These are phyloP conservation scores for Globisporangium cederbergense DNA, from an alignment of 352 stramenopile genomes.

Conservation along the genomic window DNA sequence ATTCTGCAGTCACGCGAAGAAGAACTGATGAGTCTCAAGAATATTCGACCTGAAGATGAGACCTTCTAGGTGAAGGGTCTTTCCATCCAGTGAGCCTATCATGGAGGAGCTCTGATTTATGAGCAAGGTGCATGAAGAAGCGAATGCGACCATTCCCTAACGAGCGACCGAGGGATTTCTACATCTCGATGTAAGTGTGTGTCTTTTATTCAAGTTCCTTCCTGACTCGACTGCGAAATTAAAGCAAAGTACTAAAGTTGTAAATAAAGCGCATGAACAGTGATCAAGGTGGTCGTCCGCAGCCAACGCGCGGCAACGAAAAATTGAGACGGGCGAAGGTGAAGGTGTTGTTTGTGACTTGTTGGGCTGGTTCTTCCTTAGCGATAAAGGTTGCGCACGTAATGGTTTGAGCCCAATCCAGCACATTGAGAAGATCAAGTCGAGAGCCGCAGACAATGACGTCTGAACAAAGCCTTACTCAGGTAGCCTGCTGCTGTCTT, in stretches of 20 bases:
- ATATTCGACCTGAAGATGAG: conserved; percentile 11
- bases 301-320: background rate
- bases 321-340: background rate
- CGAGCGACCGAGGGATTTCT: background rate
- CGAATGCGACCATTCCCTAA: background rate
- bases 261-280: conserved; percentile 7
- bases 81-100: background rate
- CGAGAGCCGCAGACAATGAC: too few relatives aligned
- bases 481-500: too few relatives aligned
- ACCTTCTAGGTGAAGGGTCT: conserved; percentile 3
- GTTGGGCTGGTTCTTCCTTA: too few relatives aligned
- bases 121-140: background rate
- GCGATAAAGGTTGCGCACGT: too few relatives aligned
- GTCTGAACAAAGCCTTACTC: too few relatives aligned
- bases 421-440: too few relatives aligned
- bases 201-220: background rate
- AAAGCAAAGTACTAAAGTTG: conserved; percentile 5
- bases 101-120: too few relatives aligned
- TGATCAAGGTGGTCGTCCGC: background rate
- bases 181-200: conserved; percentile 6
- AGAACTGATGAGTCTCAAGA: conserved; percentile 26
- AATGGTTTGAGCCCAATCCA: too few relatives aligned
- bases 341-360: too few relatives aligned
- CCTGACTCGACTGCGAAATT: background rate
- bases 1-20: conserved; percentile 41